Evolutionary conservation across 305 asterid species (phyloP).

Genomic region (Solanum hybrid): DNA sequence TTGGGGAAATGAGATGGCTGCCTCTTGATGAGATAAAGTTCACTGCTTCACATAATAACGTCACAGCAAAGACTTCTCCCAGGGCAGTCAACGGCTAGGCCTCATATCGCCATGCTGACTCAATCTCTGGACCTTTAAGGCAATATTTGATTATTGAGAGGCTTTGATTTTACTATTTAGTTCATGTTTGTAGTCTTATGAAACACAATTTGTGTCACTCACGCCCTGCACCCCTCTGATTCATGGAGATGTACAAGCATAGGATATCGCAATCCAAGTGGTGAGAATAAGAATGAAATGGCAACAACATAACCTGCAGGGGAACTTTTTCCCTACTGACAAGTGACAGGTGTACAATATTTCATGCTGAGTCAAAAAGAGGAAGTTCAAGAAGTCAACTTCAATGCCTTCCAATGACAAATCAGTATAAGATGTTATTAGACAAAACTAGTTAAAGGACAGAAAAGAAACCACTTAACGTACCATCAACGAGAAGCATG

Average conservation of each 20-base stretch:
- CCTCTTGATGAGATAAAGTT: background rate
- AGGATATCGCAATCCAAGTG: background rate
- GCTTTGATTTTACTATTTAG: background rate
- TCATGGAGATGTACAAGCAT: background rate
- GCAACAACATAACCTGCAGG: background rate
- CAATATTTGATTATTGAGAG: background rate
- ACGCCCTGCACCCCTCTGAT: background rate
- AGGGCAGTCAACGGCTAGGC: background rate
- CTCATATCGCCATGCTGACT: background rate
- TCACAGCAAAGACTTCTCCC: background rate
- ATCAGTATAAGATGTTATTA: background rate
- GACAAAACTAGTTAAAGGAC: background rate
- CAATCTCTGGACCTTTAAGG: background rate
- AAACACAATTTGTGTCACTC: background rate
- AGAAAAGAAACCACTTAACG: background rate
- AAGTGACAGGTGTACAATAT: background rate
- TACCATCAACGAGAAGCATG: conserved; percentile 97
- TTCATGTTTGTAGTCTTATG: background rate
- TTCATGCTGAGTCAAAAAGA: background rate
- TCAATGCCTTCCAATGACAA: background rate
- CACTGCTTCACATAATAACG: background rate
- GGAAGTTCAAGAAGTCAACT: background rate
- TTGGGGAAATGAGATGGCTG: background rate
- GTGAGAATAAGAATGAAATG: background rate
- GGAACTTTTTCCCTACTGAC: background rate